Evolutionary conservation across 2,329 filamentous ascomycete species (phyloP), one percentile per base, ranked within the genome.

Genomic region (Neophaeococcomyces aloes): DNA sequence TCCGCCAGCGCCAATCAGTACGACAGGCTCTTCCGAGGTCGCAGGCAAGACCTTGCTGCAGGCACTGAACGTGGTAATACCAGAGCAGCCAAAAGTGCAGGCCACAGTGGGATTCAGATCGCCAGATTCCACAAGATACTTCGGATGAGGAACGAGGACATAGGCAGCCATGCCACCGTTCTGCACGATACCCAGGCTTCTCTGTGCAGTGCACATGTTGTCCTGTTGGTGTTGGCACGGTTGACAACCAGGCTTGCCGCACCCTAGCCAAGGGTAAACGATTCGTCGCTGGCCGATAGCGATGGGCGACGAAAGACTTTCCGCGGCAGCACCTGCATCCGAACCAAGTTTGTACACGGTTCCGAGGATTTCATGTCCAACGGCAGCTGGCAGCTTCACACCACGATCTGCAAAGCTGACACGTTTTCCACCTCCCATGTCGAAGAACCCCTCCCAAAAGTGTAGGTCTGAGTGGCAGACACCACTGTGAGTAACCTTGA

Each of bases 291-390:
- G 76, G 36, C 80, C 79, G 29, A 80, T 27, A 6, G 23, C 10
- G 23, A 27, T 27, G 23, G 23, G 23, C 10, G 23, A 27, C 23
- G 10, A 27, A 27, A 27, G 23, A 27, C 5, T 10, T 10, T 27
- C 54, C 38, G 72, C 66, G 59, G 82, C 67, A 34, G 8, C 44
- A 36, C 14, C 74, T 19, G 67, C 64, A 8, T 43, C 46, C 19
- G 61, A 61, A 33, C 75, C 76, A 30, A 79, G 65, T 21, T 71
- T 70, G 18, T 74, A 68, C 4, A 70, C 73, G 5, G 63, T 70
- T 34, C 78, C 78, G 49, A 81, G 70, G 34, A 82, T 81, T 54
- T 82, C 78, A 58, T 82, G 78, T 42, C 78, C 78, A 19, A 78
- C 74, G 32, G 74, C 73, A 30, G 75, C 63, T 27, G 66, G 66